These are phyloP conservation scores for Moricandia arvensis DNA, from an alignment of 345 rosid species.

Conservation along the genomic window DNA sequence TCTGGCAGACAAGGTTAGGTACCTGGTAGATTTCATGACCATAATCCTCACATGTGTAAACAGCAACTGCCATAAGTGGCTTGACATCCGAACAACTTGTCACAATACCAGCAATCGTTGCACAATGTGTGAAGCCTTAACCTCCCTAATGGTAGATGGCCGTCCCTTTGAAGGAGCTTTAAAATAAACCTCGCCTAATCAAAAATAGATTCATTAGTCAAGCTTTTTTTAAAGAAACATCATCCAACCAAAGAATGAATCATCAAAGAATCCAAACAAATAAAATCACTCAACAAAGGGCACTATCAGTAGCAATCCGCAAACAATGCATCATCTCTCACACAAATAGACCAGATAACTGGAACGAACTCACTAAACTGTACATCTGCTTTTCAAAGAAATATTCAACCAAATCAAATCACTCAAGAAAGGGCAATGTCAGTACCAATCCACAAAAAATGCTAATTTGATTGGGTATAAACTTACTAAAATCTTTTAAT, in stretches of 20 bases:
- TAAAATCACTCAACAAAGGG: background rate
- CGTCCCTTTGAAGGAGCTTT: conserved; percentile 79
- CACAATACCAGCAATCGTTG: conserved; percentile 90
- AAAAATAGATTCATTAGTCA: conserved; percentile 20
- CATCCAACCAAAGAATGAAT: background rate
- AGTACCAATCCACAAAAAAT: conserved; percentile 6
- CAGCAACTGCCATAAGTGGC: conserved; percentile 97
- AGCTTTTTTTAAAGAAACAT: background rate
- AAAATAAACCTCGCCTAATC: conserved; percentile 80
- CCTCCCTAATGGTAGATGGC: conserved; percentile 85
- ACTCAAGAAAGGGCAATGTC: background rate
- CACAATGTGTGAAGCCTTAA: conserved; percentile 88
- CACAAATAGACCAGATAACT: background rate
- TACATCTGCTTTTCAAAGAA: background rate
- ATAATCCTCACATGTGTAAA: conserved; percentile 95
- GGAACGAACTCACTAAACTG: background rate
- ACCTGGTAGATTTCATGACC: conserved; percentile 98
- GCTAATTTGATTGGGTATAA: too few relatives aligned
- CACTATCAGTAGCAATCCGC: background rate
- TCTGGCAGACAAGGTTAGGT: conserved; percentile 7
- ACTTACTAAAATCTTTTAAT: conserved; percentile 88
- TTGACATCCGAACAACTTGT: conserved; percentile 98
- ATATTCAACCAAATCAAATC: background rate
- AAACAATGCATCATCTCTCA: background rate
- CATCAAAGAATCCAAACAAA: background rate